Evolutionary conservation across 495 filamentous ascomycete genomes (phyloP).

Genomic region (Penicillium atrosanguineum): DNA sequence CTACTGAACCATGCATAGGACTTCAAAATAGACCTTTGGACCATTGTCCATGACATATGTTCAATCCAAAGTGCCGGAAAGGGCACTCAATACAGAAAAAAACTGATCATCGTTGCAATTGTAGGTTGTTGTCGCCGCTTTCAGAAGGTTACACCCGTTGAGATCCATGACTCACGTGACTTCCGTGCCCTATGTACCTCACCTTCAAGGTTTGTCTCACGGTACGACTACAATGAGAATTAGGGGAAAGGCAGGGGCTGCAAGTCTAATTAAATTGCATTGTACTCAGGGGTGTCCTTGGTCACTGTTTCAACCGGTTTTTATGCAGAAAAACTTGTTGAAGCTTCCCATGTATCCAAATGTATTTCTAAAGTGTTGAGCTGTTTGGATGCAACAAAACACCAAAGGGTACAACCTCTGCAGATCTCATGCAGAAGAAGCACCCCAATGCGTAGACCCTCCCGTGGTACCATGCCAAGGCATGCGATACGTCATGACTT

Average conservation of each 20-base stretch:
- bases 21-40: neutral
- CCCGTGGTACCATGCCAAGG: conserved; percentile 4
- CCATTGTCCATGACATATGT: neutral
- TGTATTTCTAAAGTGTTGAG: neutral
- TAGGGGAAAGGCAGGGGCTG: neutral
- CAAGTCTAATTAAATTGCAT: neutral
- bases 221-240: neutral
- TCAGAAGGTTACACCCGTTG: conserved; percentile 28
- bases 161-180: conserved; percentile 18
- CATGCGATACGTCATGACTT: conserved; percentile 22
- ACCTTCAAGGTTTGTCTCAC: neutral
- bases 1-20: neutral
- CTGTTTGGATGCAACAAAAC: conserved; percentile 7
- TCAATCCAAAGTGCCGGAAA: neutral
- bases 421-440: neutral
- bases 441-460: conserved; percentile 4
- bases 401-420: neutral
- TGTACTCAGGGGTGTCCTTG: neutral
- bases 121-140: conserved; percentile 12
- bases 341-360: neutral
- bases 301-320: neutral
- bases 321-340: neutral
- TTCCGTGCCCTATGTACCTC: conserved; percentile 12
- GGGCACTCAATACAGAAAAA: neutral
- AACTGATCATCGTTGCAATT: conserved; percentile 10